Base-by-base conservation (phyloP, 1,284 basidiomycete genomes). In the Microbotryum silenes-acaulis region DNA sequence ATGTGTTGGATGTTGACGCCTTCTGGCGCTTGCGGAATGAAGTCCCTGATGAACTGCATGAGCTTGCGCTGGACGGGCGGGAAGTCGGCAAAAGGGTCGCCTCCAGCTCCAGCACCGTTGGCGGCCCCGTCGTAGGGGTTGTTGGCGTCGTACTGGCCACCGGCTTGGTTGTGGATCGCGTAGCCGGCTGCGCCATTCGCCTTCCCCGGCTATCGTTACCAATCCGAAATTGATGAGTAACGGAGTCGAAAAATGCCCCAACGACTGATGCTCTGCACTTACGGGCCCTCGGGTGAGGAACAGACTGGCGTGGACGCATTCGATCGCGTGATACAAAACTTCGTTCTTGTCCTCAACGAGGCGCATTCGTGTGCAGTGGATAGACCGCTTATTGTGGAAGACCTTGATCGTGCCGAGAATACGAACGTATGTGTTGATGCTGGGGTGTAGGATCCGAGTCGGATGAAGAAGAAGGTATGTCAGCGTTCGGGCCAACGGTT, bases 341-440 rank as follows among this genome's bases (percentile, higher is more conserved):
- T 98, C 92, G 74, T 91, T 84, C 47, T 80, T 78, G 73, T 94
- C 87, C 33, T 78, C 81, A 48, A 88, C 77, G 6, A 79, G 78
- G 31, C 86, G 83, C 66, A 97, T 83, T 67, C 86, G 82, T 45
- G 80, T 83, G 8, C 87, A 85, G 60, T 87, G 88, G 72, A 97
- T 81, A 73, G 89, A 89, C 71, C 85, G 81, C 75, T 90, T 93
- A 70, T 81, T 84, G 49, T 84, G 83, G 75, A 96, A 97, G 8
- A 81, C 81, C 75, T 97, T 97, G 68, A 97, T 77, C n/a, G 80
- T 81, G n/a, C 94, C 96, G 45, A 89, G 82, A 27, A 96, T 83
- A n/a, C 89, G 84, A 46, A 94, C 85, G 73, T 88, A 93, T 46
- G 79, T 80, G 51, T 85, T 81, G 75, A 88, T 85, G 54, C 91